Percentiles rank a stretch among this genome's conserved stretches.
Evolutionary conservation across 2,329 filamentous ascomycete genomes (phyloP).

Genomic region (Colletotrichum echinochloae): DNA sequence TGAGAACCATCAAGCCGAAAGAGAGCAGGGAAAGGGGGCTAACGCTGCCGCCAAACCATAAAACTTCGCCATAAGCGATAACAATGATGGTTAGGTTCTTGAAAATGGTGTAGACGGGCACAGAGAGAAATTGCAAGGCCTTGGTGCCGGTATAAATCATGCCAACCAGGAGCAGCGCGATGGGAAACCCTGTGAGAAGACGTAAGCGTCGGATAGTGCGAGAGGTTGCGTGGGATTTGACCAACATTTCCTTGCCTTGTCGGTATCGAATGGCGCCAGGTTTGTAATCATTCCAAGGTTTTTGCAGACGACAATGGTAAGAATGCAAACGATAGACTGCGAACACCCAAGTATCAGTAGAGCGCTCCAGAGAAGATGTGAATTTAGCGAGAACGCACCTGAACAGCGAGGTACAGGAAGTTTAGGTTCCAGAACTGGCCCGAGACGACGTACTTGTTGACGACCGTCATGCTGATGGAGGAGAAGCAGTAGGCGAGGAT

Average conservation of each 20-base stretch:
- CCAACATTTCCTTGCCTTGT: slow-evolving; percentile 93
- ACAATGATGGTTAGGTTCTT: slow-evolving; percentile 99
- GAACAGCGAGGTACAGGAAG: slow-evolving; percentile 92
- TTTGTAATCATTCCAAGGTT: slow-evolving; percentile 84
- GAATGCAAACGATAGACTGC: slow-evolving; percentile 89
- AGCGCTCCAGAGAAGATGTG: slow-evolving; percentile 7
- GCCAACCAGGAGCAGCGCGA: slow-evolving; percentile 93
- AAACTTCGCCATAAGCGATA: slow-evolving; percentile 96
- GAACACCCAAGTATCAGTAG: slow-evolving; percentile 13
- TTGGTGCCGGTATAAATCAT: slow-evolving; percentile 99
- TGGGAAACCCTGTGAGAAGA: slow-evolving; percentile 83
- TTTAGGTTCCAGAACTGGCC: slow-evolving; percentile 94
- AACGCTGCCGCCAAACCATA: slow-evolving; percentile 97
- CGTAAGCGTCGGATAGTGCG: slow-evolving; percentile 41
- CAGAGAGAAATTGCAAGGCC: slow-evolving; percentile 94
- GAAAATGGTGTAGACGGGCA: slow-evolving; percentile 99
- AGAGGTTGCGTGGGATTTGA: slow-evolving; percentile 30
- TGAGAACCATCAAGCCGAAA: slow-evolving; percentile 96
- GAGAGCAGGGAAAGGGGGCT: slow-evolving; percentile 89
- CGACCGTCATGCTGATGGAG: slow-evolving; percentile 99
- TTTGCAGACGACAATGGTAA: slow-evolving; percentile 86
- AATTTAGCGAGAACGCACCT: slow-evolving; percentile 71
- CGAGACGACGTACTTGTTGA: slow-evolving; percentile 98
- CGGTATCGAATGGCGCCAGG: slow-evolving; percentile 82
- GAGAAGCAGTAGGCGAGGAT: slow-evolving; percentile 92